Evolutionary conservation across 2,329 filamentous ascomycete genomes (phyloP).

Genomic region (Cladophialophora exuberans): DNA sequence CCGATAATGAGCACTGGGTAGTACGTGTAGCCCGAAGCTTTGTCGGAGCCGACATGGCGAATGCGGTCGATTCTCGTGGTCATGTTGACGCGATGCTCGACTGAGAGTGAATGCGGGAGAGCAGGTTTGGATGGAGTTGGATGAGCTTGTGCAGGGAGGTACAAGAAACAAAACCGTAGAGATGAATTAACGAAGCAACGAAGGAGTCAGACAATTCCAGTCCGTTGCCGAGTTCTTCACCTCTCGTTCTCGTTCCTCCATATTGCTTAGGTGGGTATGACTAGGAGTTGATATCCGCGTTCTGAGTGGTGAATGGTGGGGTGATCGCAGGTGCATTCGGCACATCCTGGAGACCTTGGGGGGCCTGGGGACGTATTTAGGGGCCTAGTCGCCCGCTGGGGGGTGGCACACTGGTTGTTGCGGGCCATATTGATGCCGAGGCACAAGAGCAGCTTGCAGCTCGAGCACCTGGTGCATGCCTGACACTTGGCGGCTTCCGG

Average conservation of each 20-base stretch:
- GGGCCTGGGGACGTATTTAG: too few species aligned
- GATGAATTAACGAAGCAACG: background rate
- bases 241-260: too few species aligned
- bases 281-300: background rate
- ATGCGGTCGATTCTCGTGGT: conserved; percentile 40
- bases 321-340: background rate
- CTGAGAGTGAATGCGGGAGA: background rate
- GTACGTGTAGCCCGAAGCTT: conserved; percentile 46
- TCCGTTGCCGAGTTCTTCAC: background rate
- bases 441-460: too few species aligned
- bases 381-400: too few species aligned
- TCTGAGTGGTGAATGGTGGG: background rate
- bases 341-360: too few species aligned
- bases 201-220: background rate
- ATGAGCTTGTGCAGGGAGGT: background rate
- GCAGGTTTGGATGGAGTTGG: background rate
- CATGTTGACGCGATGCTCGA: conserved; percentile 28
- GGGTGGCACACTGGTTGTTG: too few species aligned
- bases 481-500: too few species aligned
- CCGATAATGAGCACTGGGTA: conserved; percentile 62
- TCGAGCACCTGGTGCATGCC: too few species aligned
- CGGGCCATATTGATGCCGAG: too few species aligned
- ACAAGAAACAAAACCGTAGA: background rate
- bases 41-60: conserved; percentile 43
- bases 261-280: background rate